A percentile compares a stretch with the other conserved stretches of the same genome.
These are phyloP conservation scores for Cenchrus purpureus DNA, from an alignment of 176 grass and related monocot species.

Conservation along the genomic window DNA sequence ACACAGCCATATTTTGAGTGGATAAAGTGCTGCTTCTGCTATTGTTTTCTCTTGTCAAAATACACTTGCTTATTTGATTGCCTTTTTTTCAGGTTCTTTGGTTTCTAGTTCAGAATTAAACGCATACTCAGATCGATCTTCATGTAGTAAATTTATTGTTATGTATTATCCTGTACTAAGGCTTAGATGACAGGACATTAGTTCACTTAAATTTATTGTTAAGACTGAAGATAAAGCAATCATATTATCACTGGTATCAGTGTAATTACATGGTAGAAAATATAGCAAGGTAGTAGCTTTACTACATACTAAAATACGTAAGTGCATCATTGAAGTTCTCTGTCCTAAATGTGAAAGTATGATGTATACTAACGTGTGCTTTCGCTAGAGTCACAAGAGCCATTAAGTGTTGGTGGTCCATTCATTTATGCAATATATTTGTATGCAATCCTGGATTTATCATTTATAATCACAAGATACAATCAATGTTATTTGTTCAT, in stretches of 20 bases:
- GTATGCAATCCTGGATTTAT: not conserved
- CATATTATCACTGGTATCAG: not conserved
- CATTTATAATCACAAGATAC: conserved; percentile 19
- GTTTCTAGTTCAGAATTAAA: conserved; percentile 15
- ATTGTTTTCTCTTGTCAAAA: not conserved
- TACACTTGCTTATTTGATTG: not conserved
- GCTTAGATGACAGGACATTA: conserved; percentile 21
- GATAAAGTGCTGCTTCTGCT: not conserved
- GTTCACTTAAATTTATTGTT: too few relatives aligned
- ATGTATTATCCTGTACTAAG: conserved; percentile 17
- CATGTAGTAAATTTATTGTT: conserved; percentile 41
- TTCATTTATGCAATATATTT: not conserved
- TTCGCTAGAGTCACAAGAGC: not conserved
- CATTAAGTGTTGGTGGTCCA: not conserved
- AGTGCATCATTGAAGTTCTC: not conserved
- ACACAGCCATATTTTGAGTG: conserved; percentile 8
- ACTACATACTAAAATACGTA: not conserved
- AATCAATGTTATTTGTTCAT: not conserved
- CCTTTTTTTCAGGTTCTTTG: not conserved
- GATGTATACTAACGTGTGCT: conserved; percentile 6
- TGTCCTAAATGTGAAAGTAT: conserved; percentile 16
- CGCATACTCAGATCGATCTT: conserved; percentile 44
- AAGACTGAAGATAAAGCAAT: too few relatives aligned
- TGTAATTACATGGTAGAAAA: conserved; percentile 10
- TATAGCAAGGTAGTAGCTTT: not conserved